Evolutionary conservation across 2,329 filamentous ascomycete species (phyloP), one percentile per base, ranked within the genome.

Genomic region (Trichoderma koningii): DNA sequence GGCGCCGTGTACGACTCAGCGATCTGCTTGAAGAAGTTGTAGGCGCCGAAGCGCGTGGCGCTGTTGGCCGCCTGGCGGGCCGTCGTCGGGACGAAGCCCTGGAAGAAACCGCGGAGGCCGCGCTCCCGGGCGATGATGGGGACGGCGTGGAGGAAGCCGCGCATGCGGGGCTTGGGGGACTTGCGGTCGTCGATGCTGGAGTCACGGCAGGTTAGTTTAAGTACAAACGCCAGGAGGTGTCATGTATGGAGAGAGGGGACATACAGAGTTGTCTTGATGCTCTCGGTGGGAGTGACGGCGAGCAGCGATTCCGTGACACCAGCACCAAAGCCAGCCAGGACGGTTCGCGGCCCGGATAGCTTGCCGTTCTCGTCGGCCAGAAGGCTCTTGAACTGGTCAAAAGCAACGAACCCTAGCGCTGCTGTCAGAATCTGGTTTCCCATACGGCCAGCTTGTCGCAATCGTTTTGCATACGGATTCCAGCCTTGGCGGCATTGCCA

Each of bases 281-380:
- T 96, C 80, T 99, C 95, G 66, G 96, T 97, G 0, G 95, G 95
- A 41, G 95, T 99, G 41, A 99, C 95, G 12, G 95, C 95, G 3
- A 99, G 80, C 59, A 97, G 80, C 3, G 91, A 96, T 80, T 99
- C 95, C 3, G 94, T 98, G 59, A 96, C 91, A 64, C 95, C 95
- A 9, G 95, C 95, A 66, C 94, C 92, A 74, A 99, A 97, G 3
- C 95, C 95, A 47, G 93, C 93, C 66, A 97, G 85, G 1, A 98
- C 95, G 1, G 94, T 98, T 69, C 89, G 86, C 15, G 94, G 93
- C 0, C 95, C 94, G 4, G 91, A 93, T 48, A 98, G 90, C 70
- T 94, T 93, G 70, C 95, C 95, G 69, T 95, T 84, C 55, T 87
- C 86, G 76, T 97, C 93, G 73, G 88, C 86, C 6, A 99, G 85